Base-by-base conservation (phyloP, 1,284 basidiomycete genomes). In the Austroboletus novae-zelandiae region DNA sequence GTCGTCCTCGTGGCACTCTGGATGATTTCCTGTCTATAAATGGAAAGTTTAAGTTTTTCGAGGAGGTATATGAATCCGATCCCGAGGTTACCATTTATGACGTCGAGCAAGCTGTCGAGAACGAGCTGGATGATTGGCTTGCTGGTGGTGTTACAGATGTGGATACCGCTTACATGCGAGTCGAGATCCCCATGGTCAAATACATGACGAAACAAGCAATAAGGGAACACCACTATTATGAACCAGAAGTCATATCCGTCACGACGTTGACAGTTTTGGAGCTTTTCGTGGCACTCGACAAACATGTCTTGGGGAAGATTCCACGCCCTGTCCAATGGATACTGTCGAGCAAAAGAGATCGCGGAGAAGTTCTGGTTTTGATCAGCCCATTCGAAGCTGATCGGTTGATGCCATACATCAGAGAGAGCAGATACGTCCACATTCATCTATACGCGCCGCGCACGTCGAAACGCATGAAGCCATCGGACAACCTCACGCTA, bases 81-180 rank as follows among this genome's bases (percentile, higher is more conserved):
- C 18, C 55, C 1, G 43, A 51, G 36, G 8, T 66, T 23, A 57
- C 62, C 6, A 56, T 71, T 20, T 20, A 37, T 37, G 36, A 37
- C 17, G 36, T 37, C 11, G 36, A 37, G 18, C n/a, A 37, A 20
- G 17, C 36, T 5, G 11, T 37, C 11, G 36, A 37, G 11, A 3
- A 37, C 7, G 17, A 9, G 9, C 17, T 37, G 6, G 36, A 37
- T 37, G 36, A 20, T 9, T 37, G 36, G 36, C 5, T 18, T 18
- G 36, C 36, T 11, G 8, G 9, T 18, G 17, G 9, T 18, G 17
- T 20, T 5, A 37, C 2, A 17, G 13, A 37, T 37, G 17, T 37
- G 17, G 36, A 37, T 5, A 17, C 2, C 5, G 36, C 36, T 18
- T 37, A 17, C 18, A 20, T 17, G 13, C 36, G 18, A 3, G 6